These are phyloP conservation scores for Sporobolomyces pararoseus DNA, from an alignment of 768 basidiomycete genomes.

Conservation along the genomic window DNA sequence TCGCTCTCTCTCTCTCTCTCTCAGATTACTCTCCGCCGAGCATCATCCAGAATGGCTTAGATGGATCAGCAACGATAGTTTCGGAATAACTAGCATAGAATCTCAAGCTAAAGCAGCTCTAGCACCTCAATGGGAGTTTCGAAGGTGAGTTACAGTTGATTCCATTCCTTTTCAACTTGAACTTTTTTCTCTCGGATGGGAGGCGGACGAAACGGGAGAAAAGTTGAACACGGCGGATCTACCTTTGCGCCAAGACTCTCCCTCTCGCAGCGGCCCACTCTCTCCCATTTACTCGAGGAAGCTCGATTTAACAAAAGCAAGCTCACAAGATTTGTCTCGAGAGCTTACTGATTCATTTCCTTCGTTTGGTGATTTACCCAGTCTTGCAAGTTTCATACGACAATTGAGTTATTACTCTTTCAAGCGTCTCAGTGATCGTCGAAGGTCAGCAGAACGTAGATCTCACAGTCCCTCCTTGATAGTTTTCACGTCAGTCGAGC, in stretches of 20 bases:
- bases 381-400: conserved; percentile 32
- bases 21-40: conserved; percentile 29
- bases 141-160: conserved; percentile 13
- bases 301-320: no score
- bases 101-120: conserved; percentile 23
- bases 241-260: no score
- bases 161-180: neutral
- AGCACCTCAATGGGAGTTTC: conserved; percentile 31
- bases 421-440: conserved; percentile 33
- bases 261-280: no score
- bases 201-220: neutral
- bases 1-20: neutral
- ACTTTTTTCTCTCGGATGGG: neutral
- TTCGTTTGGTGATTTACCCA: no score
- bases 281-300: no score
- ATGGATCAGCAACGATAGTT: conserved; percentile 34
- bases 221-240: no score
- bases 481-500: conserved; percentile 23
- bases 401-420: conserved; percentile 33
- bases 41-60: conserved; percentile 25
- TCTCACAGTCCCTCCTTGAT: conserved; percentile 16
- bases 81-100: conserved; percentile 34
- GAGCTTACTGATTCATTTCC: no score
- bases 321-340: no score
- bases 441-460: conserved; percentile 20